Evolutionary conservation across 129 eudicot genomes (phyloP).

Genomic region (Escallonia herrerae): DNA sequence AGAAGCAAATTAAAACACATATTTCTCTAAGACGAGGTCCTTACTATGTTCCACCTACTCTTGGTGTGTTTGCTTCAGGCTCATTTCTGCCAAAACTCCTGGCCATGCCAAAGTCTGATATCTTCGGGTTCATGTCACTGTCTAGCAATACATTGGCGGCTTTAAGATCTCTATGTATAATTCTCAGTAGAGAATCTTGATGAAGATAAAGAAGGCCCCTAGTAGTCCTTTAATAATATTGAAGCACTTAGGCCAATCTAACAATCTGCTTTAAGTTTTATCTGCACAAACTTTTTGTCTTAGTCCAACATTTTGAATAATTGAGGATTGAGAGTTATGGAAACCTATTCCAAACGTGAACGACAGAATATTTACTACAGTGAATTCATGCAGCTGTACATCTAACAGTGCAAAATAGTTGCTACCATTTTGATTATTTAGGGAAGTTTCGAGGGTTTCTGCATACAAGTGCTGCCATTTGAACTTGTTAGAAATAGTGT

Average conservation of each 20-base stretch:
- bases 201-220: constrained; percentile 1
- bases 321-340: neutral
- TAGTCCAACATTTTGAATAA: neutral
- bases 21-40: neutral
- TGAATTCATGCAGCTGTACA: no score
- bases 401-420: neutral
- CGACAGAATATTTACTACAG: no score
- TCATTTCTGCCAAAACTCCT: constrained; percentile 1
- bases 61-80: neutral
- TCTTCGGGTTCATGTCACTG: constrained; percentile 1
- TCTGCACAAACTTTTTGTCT: neutral
- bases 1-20: neutral
- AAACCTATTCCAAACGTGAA: neutral
- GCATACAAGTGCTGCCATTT: neutral
- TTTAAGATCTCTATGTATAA: constrained; percentile 4
- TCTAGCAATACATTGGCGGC: neutral
- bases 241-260: constrained; percentile 3
- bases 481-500: neutral
- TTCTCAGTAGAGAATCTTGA: constrained; percentile 1
- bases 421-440: neutral
- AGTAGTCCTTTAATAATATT: neutral
- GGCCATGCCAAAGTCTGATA: constrained; percentile 6
- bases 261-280: neutral
- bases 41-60: constrained; percentile 4
- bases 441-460: no score